Evolutionary conservation across 108 stramenopile species (phyloP).

Genomic region (Mediolabrus comicus): DNA sequence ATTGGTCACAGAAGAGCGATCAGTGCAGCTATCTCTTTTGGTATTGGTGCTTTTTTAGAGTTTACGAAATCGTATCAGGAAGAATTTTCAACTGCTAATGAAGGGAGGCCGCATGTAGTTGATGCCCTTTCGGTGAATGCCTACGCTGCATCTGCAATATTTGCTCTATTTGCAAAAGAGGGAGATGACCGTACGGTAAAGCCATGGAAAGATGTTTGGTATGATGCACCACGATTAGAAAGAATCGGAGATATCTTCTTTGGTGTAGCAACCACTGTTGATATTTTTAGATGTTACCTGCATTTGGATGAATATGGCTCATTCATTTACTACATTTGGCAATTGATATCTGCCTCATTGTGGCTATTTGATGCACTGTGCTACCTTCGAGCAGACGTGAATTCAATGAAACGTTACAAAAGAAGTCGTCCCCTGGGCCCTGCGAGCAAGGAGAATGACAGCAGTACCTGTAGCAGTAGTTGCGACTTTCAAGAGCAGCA

Average conservation of each 20-base stretch:
- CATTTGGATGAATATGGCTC: background rate
- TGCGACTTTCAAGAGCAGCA: too few species aligned
- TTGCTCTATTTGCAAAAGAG: background rate
- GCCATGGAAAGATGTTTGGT: background rate
- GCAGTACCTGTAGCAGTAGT: background rate
- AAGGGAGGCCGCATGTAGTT: background rate
- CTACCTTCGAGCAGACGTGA: background rate
- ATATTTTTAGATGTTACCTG: background rate
- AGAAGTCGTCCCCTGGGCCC: background rate
- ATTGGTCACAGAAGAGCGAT: background rate
- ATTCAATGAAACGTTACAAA: background rate
- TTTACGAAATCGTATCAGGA: background rate
- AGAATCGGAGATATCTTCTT: background rate
- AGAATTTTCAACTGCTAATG: background rate
- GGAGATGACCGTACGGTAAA: background rate
- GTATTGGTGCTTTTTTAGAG: background rate
- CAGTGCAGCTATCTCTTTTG: background rate
- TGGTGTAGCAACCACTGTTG: background rate
- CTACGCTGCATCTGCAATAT: background rate
- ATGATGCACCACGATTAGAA: background rate
- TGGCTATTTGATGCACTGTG: background rate
- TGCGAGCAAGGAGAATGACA: background rate
- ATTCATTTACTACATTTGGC: background rate
- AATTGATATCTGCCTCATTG: background rate
- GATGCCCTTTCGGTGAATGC: background rate